Evolutionary conservation across 306 rosid genomes (phyloP), one percentile per base, ranked within the genome.

Genomic region (Prinsepia uniflora): DNA sequence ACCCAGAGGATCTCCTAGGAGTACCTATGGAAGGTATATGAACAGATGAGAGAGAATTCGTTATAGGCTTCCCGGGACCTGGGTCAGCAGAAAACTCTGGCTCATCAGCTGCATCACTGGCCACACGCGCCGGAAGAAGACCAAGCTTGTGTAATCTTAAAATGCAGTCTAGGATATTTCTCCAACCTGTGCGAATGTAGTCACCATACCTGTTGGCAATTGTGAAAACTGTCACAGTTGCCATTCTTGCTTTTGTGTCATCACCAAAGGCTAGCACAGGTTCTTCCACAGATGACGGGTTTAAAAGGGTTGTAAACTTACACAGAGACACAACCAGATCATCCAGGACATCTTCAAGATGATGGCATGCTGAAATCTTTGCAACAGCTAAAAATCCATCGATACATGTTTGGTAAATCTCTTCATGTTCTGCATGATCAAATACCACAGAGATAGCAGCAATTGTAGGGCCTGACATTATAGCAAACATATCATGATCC

Each of bases 381-480:
- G 99, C 99, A 72, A 94, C 80, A 47, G 96, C 99, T 59, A 91
- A 77, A 83, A 94, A 94, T 78, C 97, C 99, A 79, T 94, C 92
- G 60, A 89, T 85, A 78, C 99, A 94, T 22, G 97, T 91, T 87
- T 94, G 96, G 86, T 86, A 89, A 19, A 94, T 90, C 62, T 91
- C 99, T 76, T 91, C 96, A 44, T 91, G 96, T 69, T 94, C 99
- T 58, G 95, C 97, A 61, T 94, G 96, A 86, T 94, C 99, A 82
- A 94, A 91, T 45, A 94, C 97, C 73, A 94, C 97, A 76, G 99
- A 94, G 72, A 94, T 89, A 43, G 99, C 99, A 81, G 99, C 99
- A 84, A 94, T 94, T 12, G 99, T 86, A 65, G 99, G 97, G 72
- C 97, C 99, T 4, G 97, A 91, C 96, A 91, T 91, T 77, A 94